Conservation (phyloP, 345 rosid species). For the Anacardium occidentale region DNA sequence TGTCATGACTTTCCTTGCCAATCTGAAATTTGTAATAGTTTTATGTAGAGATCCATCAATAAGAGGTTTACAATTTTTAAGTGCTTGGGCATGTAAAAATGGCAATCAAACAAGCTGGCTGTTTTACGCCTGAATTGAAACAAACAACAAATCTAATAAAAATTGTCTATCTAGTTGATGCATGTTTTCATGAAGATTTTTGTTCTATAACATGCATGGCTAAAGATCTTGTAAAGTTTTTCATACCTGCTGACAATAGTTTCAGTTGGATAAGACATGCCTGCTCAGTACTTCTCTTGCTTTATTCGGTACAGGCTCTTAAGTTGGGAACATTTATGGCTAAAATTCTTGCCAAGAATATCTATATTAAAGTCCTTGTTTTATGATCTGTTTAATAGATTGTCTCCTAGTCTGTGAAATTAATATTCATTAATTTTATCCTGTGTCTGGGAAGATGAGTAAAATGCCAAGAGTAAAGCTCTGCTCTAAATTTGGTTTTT, state of each 20-base stretch:
- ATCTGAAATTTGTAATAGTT: neutral
- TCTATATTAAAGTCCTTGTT: neutral
- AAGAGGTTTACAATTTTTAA: neutral
- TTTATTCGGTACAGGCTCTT: neutral
- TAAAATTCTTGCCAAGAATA: neutral
- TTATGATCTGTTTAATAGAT: neutral
- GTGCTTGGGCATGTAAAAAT: neutral
- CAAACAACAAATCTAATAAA: neutral
- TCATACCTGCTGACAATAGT: neutral
- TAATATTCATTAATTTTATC: neutral
- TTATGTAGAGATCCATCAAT: slow-evolving; percentile 1
- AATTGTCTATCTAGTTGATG: neutral
- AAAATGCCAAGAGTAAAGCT: neutral
- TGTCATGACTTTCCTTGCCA: neutral
- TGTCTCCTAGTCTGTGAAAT: neutral
- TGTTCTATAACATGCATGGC: neutral
- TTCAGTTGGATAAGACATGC: neutral
- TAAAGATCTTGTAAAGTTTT: neutral
- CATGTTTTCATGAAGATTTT: neutral
- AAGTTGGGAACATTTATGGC: neutral
- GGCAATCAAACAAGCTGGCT: neutral
- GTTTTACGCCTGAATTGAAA: neutral
- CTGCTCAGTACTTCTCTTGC: neutral
- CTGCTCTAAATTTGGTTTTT: neutral
- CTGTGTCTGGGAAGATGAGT: neutral